Evolutionary conservation across 164 flowering plant genomes (phyloP), one percentile per base, ranked within the genome.

Genomic region (Stephania yunnanensis): DNA sequence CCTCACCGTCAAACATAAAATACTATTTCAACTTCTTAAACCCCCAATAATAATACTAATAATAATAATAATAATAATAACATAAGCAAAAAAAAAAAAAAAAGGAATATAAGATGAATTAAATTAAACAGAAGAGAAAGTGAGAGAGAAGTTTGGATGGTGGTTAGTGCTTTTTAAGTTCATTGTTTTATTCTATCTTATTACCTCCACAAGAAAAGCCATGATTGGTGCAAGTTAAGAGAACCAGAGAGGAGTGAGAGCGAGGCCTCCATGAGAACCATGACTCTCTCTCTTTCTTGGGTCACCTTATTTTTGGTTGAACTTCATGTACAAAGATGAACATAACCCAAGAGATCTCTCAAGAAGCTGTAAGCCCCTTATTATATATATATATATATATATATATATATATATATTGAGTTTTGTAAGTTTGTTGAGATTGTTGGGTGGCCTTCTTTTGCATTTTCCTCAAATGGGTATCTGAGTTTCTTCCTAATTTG

Each of bases 301-400:
- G 13, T 55, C 65, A 20, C 65, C 75, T 64, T 64, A 20, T 63
- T 73, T 48, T 69, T 65, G 42, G 6, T 63, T 65, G 75, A 46
- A 13, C 70, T 36, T 89, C 92, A 52, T 92, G 87, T 72, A 64
- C 70, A 65, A 46, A 29, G 36, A 73, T 64, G 13, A 7, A 45
- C 31, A 64, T 19, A 44, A 31, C 67, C 10, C 22, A 61, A 64
- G 20, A 63, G 75, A 73, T 73, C 75, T 73, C 69, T 73, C 70
- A 64, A 46, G 75, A 73, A 73, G 75, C 69, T 73, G 75, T 73
- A 46, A 64, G 58, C 6, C 19, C 50, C n/a, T 11, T 46, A 45
- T 63, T 44, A 25, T 25, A 25, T 25, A 25, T n/a, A n/a, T n/a
- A n/a, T n/a, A n/a, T n/a, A n/a, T n/a, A n/a, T n/a, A n/a, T n/a